Conservation (phyloP, 2,329 filamentous ascomycete species). For the Fusarium sulawesiense region DNA sequence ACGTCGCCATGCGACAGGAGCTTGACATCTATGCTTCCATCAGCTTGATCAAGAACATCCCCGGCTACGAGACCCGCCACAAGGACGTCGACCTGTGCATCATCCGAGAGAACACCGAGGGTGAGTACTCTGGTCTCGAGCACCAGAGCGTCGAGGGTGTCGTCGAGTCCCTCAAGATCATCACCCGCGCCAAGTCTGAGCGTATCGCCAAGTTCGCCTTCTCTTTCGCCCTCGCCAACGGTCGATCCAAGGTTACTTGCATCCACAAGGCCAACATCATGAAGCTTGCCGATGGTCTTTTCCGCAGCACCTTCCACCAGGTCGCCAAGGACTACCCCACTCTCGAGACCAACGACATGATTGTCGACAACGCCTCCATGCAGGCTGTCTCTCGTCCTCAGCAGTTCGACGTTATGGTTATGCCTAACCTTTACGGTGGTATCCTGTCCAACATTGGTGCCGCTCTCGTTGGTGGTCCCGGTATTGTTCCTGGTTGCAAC, state of each 20-base stretch:
- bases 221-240: conserved; percentile 97
- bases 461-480: conserved; percentile 94
- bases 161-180: conserved; percentile 99
- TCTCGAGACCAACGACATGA: conserved; percentile 98
- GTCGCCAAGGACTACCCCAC: conserved; percentile 95
- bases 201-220: conserved; percentile 99
- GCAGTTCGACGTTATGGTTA: conserved; percentile 99
- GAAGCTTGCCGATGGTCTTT: conserved; percentile 98
- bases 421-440: conserved; percentile 99
- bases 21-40: conserved; percentile 99
- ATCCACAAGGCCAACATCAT: conserved; percentile 99
- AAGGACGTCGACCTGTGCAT: conserved; percentile 98
- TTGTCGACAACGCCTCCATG: conserved; percentile 99
- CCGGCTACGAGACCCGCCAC: conserved; percentile 97
- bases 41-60: conserved; percentile 99
- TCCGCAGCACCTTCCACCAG: conserved; percentile 96
- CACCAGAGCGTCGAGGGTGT: conserved; percentile 97
- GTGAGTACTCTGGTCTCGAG: conserved; percentile 98
- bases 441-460: conserved; percentile 99
- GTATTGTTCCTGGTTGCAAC: conserved; percentile 98
- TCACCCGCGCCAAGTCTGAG: conserved; percentile 98
- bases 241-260: conserved; percentile 98
- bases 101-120: conserved; percentile 99
- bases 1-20: conserved; percentile 98
- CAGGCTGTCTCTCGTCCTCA: conserved; percentile 96